Base-by-base conservation (phyloP, 768 basidiomycete genomes). In the Tricholoma sp. region DNA sequence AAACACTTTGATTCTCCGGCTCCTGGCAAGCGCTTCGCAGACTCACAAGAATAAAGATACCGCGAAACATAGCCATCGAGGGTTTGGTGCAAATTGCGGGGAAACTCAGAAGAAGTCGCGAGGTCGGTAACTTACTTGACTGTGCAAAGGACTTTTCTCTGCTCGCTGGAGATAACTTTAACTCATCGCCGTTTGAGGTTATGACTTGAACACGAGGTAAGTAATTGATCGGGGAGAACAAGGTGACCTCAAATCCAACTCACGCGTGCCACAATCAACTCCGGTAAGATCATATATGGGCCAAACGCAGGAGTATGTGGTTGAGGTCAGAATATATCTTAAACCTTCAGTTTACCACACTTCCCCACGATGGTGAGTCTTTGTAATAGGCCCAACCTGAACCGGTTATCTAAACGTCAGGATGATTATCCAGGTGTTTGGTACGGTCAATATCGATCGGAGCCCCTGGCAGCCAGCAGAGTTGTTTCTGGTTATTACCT, bases 91-190 rank as follows among this genome's bases (percentile, higher is more conserved):
- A 50, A 29, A 50, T 50, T 8, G 47, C 16, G 8, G n/a, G 29
- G 27, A 24, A 24, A 6, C n/a, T 50, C 16, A 27, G 46, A 24
- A 6, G 24, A 12, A 47, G 2, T 22, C 7, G 47, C 47, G 45
- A 46, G 47, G 31, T 50, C 29, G 47, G 47, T 29, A 50, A 50
- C 29, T 50, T 50, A 50, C 47, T 50, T 50, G 47, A 31, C 27
- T 31, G n/a, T 49, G 16, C 27, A 49, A 49, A n/a, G 47, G 47
- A 29, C 14, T 24, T 47, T 47, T 47, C 16, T 29, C 27, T 18
- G 27, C 47, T 50, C 47, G 47, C 47, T 50, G 47, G 47, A 50
- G 47, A 50, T 50, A 50, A 50, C 47, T 18, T 50, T 50, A 31
- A 31, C 47, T 50, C 47, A 50, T 50, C 47, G 47, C 47, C 47